phyloP scores from a whole-genome alignment of 1,284 basidiomycete species.

The Pseudozyma hubeiensis region DNA sequence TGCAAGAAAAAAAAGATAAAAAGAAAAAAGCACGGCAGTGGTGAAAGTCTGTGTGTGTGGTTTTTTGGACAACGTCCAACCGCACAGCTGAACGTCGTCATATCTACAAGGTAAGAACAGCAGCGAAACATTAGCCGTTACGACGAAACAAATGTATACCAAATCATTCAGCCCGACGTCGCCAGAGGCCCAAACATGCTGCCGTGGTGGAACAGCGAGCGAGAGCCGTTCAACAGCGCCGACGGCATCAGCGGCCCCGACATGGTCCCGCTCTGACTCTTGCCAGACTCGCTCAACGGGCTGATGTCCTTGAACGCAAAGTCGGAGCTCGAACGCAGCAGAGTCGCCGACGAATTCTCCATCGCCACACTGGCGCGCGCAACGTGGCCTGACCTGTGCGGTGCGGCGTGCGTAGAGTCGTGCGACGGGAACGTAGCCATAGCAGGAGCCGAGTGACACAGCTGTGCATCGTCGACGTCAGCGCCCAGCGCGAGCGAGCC shows the following conservation, averaged over 20 bases:
- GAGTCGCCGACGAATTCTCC: slow-evolving; percentile 24
- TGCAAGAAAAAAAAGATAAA: no score
- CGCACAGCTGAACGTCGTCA: not conserved
- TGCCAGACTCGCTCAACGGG: slow-evolving; percentile 35
- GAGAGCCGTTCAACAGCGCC: slow-evolving; percentile 38
- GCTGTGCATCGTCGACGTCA: slow-evolving; percentile 25
- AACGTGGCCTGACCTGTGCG: slow-evolving; percentile 17
- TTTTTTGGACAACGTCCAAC: no score
- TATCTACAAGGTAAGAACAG: slow-evolving; percentile 7
- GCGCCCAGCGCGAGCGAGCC: slow-evolving; percentile 28
- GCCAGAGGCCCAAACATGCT: slow-evolving; percentile 42
- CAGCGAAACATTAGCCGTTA: no score
- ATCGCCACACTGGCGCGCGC: slow-evolving; percentile 33
- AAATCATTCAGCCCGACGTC: slow-evolving; percentile 22
- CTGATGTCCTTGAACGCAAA: slow-evolving; percentile 33
- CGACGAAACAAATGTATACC: no score
- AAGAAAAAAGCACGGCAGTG: no score
- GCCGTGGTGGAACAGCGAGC: slow-evolving; percentile 37
- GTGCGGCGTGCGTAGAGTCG: not conserved
- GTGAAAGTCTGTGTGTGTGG: no score
- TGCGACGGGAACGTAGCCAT: slow-evolving; percentile 14
- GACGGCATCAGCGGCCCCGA: slow-evolving; percentile 46
- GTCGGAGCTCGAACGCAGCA: slow-evolving; percentile 36
- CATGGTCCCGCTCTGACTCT: slow-evolving; percentile 40
- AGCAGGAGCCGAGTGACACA: slow-evolving; percentile 56